Evolutionary conservation across 768 basidiomycete species (phyloP), one percentile per base, ranked within the genome.

Genomic region (Mycena metata): DNA sequence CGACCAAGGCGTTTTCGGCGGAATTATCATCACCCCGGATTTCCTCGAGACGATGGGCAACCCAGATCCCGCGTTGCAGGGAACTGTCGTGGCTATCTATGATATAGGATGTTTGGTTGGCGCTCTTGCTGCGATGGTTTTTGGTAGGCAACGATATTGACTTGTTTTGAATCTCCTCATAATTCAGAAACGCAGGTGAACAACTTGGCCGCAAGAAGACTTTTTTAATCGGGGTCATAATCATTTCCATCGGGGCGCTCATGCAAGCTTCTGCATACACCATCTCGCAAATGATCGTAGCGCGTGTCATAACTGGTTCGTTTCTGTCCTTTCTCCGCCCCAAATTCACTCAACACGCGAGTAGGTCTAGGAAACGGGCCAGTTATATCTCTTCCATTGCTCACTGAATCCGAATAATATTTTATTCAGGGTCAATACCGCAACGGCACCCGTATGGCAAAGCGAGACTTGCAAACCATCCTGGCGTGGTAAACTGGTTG

Each of bases 231-330:
- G 88, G 88, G 16, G 83, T 87, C 10, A 70, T 82, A 21, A 76
- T 88, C 65, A 88, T 88, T 85, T 83, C 85, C 19, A 78, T 85
- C 55, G 87, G 87, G 21, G 86, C 86, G 3, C 79, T 86, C 55
- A 74, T 88, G 21, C 87, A 88, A 72, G 77, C 84, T 8, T 82
- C 79, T 47, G 72, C 85, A 36, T 85, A 82, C 64, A 81, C 80
- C 19, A 79, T 84, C 16, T 69, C 82, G 10, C 84, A 85, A 41
- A 83, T 86, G 82, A 85, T 87, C n/a, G 80, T 84, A 1, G 83
- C 83, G 19, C 78, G 85, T 5, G 55, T 87, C 6, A 77, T 87
- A 8, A 87, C 84, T 60, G 85, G 84, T 83, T 21, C 8, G 71
- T 51, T 61, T 55, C 3, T 13, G 46, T 64, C 15, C n/a, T 43